A percentile compares a stretch with the other conserved stretches of the same genome.
Conservation (phyloP, 129 eudicot genomes). For the Ambrosia artemisiifolia region DNA sequence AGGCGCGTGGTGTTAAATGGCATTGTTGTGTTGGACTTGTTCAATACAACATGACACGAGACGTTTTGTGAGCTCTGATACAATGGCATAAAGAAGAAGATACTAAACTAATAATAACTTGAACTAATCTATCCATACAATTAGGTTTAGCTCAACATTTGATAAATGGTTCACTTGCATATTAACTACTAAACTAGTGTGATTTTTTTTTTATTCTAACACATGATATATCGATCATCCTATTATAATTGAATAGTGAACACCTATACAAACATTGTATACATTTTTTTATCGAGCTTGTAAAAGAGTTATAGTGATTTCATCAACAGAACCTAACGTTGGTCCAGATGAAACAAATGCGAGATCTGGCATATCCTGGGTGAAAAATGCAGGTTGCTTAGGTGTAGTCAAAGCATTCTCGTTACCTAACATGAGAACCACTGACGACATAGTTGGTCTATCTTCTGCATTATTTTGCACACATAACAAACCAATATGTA, state of each 20-base stretch:
- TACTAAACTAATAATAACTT: not conserved
- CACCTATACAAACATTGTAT: not conserved
- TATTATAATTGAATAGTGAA: not conserved
- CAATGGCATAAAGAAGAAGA: not conserved
- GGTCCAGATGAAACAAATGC: slow-evolving; percentile 14
- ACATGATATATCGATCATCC: not conserved
- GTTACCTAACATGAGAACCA: slow-evolving; percentile 24
- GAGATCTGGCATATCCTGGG: not conserved
- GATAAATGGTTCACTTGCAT: not conserved
- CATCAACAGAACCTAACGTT: slow-evolving; percentile 20
- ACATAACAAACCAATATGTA: slow-evolving; percentile 29
- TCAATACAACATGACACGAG: no score
- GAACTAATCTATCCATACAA: not conserved
- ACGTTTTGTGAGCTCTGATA: not conserved
- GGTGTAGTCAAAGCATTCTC: slow-evolving; percentile 18
- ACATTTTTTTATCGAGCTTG: slow-evolving; percentile 6
- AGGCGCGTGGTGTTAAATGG: no score
- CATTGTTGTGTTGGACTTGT: no score
- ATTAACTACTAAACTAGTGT: not conserved
- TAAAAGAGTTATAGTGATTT: slow-evolving; percentile 22
- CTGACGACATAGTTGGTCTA: slow-evolving; percentile 29
- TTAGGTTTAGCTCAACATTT: not conserved
- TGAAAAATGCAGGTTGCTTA: slow-evolving; percentile 29
- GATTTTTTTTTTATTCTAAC: not conserved
- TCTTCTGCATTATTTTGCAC: slow-evolving; percentile 30